phyloP scores from a whole-genome alignment of 352 stramenopile species.

The Pseudoperonospora humuli region DNA sequence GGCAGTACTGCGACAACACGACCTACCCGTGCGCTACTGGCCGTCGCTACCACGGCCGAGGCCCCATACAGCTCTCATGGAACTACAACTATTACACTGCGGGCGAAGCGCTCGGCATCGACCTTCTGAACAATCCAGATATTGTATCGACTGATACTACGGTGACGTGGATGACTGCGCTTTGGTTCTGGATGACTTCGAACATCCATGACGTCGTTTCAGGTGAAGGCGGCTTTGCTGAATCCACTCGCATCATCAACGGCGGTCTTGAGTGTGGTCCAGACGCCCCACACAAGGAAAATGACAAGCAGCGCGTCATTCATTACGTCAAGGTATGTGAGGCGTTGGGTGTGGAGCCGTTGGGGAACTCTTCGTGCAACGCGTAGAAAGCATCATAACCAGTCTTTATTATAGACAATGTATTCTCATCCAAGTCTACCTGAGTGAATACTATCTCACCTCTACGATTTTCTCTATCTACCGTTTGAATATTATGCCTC shows the following conservation, averaged over 20 bases:
- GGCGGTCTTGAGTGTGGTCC: too few species aligned
- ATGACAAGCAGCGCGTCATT: not conserved
- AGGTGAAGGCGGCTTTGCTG: not conserved
- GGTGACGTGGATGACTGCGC: too few species aligned
- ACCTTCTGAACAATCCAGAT: not conserved
- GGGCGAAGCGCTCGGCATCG: not conserved
- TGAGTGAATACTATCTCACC: too few species aligned
- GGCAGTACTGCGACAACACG: conserved; percentile 38
- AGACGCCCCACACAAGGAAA: not conserved
- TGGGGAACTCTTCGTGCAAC: not conserved
- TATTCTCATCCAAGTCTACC: too few species aligned
- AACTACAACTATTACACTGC: too few species aligned
- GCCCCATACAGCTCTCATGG: too few species aligned
- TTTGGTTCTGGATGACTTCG: not conserved
- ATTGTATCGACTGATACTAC: not conserved
- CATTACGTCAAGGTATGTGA: not conserved
- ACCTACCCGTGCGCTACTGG: conserved; percentile 24
- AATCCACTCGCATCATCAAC: not conserved
- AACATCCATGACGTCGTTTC: not conserved
- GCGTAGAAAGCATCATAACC: too few species aligned
- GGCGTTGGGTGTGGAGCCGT: not conserved
- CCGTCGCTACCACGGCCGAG: conserved; percentile 19
- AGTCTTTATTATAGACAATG: too few species aligned
- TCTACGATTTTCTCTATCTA: too few species aligned
- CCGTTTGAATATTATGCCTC: too few species aligned